Base-by-base conservation (phyloP, 345 rosid species). In the Eucalyptus cladocalyx region DNA sequence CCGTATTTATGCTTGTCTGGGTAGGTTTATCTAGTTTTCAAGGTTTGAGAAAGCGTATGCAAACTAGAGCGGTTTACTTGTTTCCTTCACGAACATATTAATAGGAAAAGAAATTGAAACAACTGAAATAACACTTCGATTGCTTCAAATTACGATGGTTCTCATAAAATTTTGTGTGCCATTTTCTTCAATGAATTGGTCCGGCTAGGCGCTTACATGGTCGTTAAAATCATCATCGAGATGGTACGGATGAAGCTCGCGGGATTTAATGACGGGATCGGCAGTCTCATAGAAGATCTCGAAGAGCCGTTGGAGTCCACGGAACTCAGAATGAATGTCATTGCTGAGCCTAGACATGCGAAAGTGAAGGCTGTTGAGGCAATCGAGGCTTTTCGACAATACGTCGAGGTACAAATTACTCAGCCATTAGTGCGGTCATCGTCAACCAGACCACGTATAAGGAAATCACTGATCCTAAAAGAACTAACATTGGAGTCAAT, bases 161-260 rank as follows among this genome's bases (percentile, higher is more conserved):
- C 47, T 21, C 21, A 76, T 21, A 2, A 76, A 37, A 37, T 21
- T 76, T 21, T 21, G 9, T 40, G 16, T 76, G 83, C 3, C 28
- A 40, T 19, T 58, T 58, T 7, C 47, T 54, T 49, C 88, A 15
- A 56, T 40, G 32, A 54, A 40, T 87, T 50, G 40, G 12, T n/a
- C 7, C 18, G 24, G 4, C 2, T 87, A 97, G 99, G 99, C 65
- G 99, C 99, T 49, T 97, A 95, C 89, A 95, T 96, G 98, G 99
- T 96, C 87, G 99, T 97, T 17, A 97, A 97, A 90, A 96, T 97
- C 87, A 94, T 97, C 69, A 95, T 97, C 14, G 97, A 95, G 89
- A 97, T 97, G 98, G 98, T 97, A 50, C 92, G 94, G 45, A 97
- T 97, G 99, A 94, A 92, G 91, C 92, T 97, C 5, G 93, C 87